Evolutionary conservation across 352 stramenopile genomes (phyloP).

Genomic region (Pythium inflatum): DNA sequence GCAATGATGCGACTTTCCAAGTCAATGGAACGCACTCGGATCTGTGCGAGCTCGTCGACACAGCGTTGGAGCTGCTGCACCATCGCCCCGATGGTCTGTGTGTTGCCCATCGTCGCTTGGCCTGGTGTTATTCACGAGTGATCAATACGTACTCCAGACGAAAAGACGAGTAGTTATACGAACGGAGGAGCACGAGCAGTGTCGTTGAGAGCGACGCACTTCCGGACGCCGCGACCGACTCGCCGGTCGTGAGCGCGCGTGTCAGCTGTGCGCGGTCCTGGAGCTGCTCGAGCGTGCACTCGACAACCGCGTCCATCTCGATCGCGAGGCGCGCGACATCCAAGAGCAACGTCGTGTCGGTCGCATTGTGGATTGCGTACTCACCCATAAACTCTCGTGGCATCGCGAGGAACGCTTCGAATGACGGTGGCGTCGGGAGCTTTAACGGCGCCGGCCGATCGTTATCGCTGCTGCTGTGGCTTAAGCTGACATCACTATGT

Average conservation of each 20-base stretch:
- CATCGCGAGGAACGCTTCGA: constrained; percentile 36
- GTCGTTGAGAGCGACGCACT: constrained; percentile 31
- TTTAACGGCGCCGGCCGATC: neutral
- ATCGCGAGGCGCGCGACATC: constrained; percentile 37
- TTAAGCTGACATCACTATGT: neutral
- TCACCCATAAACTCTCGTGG: constrained; percentile 29
- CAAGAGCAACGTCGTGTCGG: constrained; percentile 32
- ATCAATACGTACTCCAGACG: too few relatives aligned
- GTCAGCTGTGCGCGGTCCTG: constrained; percentile 35
- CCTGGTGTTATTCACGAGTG: too few relatives aligned
- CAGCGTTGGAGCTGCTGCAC: constrained; percentile 25
- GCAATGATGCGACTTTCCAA: too few relatives aligned
- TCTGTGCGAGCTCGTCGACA: constrained; percentile 29
- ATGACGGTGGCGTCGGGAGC: constrained; percentile 9
- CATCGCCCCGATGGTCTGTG: constrained; percentile 1
- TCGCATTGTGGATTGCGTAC: constrained; percentile 21
- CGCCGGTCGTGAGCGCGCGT: neutral
- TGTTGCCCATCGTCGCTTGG: constrained; percentile 10
- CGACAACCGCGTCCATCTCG: constrained; percentile 45
- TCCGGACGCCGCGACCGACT: neutral
- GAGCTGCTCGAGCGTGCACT: constrained; percentile 41
- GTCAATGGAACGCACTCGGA: constrained; percentile 32
- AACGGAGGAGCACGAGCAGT: constrained; percentile 38
- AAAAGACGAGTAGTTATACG: too few relatives aligned
- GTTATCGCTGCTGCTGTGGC: neutral